Evolutionary conservation across 2,329 filamentous ascomycete species (phyloP), one percentile per base, ranked within the genome.

Genomic region (Botrytis paeoniae): DNA sequence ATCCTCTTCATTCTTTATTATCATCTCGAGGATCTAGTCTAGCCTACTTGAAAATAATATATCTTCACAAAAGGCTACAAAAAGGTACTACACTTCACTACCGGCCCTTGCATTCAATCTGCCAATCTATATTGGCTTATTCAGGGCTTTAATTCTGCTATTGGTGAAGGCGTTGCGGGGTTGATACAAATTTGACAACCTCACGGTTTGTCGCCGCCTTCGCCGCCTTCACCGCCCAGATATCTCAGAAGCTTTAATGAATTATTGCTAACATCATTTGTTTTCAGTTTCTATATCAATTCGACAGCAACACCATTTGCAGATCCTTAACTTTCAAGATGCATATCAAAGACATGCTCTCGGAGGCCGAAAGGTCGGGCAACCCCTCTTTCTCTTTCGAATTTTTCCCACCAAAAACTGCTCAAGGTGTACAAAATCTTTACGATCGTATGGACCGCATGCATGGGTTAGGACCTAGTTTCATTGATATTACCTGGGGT

Each of bases 401-500:
- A 83, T 99, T 97, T 87, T 99, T 99, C 84, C 96, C 96, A 69
- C 96, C 96, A 57, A 99, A 99, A 86, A 99, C 96, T 12, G 92
- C 93, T 18, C 93, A 96, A 85, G 96, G 96, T 87, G 95, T 99
- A 20, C 96, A 99, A 85, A 99, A 99, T 83, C 91, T 99, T 73
- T 99, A 99, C 87, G 96, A 99, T 79, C 93, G 96, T 78, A 98
- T 99, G 93, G 96, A 99, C 84, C 94, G 95, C 84, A 99, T 99
- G 96, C 94, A 97, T 83, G 89, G 92, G 80, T 89, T 97, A 76
- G 96, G 94, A 2, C 96, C 95, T 76, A 92, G 95, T 80, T 99
- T 99, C 85, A 94, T 99, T 82, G 96, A 99, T 83, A 92, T 99
- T 80, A 99, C 96, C 75, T 99, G 96, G 96, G 97, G 97, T 76